Evolutionary conservation across 2,329 filamentous ascomycete species (phyloP).

Genomic region (Phaeomoniella chlamydospora): DNA sequence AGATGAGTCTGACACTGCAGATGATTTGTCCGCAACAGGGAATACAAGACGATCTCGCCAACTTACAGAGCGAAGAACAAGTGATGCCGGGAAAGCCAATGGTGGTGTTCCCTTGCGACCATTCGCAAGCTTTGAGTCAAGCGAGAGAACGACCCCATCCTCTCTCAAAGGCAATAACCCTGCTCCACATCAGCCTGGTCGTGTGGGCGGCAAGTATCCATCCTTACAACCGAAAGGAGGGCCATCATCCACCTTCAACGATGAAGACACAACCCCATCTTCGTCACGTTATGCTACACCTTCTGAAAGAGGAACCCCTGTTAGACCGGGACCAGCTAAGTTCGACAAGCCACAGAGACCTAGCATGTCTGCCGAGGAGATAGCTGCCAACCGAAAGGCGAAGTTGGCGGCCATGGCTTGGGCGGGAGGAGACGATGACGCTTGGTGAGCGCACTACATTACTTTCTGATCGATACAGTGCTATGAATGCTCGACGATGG

Average conservation of each 20-base stretch:
- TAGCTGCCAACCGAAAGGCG: constrained; percentile 14
- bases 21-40: not conserved
- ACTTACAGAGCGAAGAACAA: constrained; percentile 1
- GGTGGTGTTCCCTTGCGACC: not conserved
- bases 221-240: not conserved
- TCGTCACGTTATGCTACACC: not conserved
- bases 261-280: not conserved
- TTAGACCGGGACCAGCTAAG: constrained; percentile 1
- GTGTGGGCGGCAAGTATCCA: not conserved
- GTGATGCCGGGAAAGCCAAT: not conserved
- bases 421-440: constrained; percentile 11
- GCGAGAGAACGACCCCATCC: not conserved
- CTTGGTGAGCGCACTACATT: too few relatives aligned
- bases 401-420: constrained; percentile 18
- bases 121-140: not conserved
- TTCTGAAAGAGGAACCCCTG: not conserved
- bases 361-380: constrained; percentile 11
- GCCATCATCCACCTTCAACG: not conserved
- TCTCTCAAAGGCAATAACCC: too few relatives aligned
- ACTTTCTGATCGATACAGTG: too few relatives aligned
- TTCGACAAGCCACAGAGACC: constrained; percentile 3
- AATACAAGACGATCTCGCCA: not conserved
- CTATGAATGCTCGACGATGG: too few relatives aligned
- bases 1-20: constrained; percentile 2
- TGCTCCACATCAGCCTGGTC: not conserved